Base-by-base conservation (phyloP, 768 basidiomycete genomes). In the Collybiopsis luxurians region DNA sequence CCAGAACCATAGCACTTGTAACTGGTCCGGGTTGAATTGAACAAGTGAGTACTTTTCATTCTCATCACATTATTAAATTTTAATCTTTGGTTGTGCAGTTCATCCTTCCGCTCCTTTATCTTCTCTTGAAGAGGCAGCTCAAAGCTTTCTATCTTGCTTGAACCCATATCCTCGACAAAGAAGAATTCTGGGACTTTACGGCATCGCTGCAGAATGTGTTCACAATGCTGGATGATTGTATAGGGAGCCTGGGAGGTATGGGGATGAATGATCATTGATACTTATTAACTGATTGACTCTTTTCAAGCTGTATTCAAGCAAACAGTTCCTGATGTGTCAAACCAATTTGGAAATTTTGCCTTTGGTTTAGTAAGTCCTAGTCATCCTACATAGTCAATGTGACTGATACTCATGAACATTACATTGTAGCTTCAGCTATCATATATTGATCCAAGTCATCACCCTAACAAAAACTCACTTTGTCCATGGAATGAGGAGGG, bases 1-100 rank as follows among this genome's bases (percentile, higher is more conserved):
- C 55, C 13, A 64, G 71, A 40, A 70, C 71, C 0, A 55, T 72
- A 2, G 51, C 48, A 13, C 60, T 73, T 21, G 55, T 73, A 24
- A 64, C 61, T 0, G 73, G 72, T 3, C 64, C 64, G 1, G 71
- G 73, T 4, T 59, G 72, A 21, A 70, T 74, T 23, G 73, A 75
- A 59, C 61, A 66, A 44, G 73, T 72, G 24, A 31, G 68, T n/a
- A n/a, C n/a, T n/a, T n/a, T 58, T 28, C 0, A 9, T 30, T 4
- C 17, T 10, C 19, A 28, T 62, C 39, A 13, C 10, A 46, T 23
- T 26, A 13, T 13, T 34, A 13, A 6, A 34, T 21, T 46, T n/a
- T n/a, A n/a, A 23, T 46, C 23, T 59, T 23, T 0, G 23, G 11
- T 17, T 15, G 19, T 30, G 21, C 24, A 76, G 73, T 69, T 68